Evolutionary conservation across 2,329 filamentous ascomycete species (phyloP).

Genomic region (Aspergillus ustus): DNA sequence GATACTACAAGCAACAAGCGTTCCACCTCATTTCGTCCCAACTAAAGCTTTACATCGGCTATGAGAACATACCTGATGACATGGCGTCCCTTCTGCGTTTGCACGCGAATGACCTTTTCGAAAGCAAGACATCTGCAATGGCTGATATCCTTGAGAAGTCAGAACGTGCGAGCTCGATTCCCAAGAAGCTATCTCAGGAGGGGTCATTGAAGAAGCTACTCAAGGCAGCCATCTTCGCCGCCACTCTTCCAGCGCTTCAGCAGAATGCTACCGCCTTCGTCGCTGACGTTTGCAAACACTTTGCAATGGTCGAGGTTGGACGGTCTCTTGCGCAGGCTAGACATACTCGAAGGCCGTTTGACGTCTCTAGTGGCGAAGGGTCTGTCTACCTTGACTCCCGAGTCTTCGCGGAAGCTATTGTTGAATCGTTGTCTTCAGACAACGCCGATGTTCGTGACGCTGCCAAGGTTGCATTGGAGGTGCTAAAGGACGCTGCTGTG

Average conservation of each 20-base stretch:
- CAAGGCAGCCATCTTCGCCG: conserved; percentile 85
- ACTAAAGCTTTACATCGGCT: conserved; percentile 86
- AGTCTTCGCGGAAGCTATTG: conserved; percentile 84
- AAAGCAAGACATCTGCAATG: conserved; percentile 72
- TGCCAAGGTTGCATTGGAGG: conserved; percentile 76
- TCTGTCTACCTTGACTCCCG: conserved; percentile 85
- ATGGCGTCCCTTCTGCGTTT: conserved; percentile 81
- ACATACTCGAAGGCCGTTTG: conserved; percentile 76
- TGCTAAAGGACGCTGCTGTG: conserved; percentile 75
- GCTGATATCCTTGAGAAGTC: conserved; percentile 71
- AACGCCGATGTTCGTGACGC: conserved; percentile 78
- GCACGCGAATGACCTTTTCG: conserved; percentile 83
- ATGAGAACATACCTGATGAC: conserved; percentile 87
- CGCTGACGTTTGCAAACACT: conserved; percentile 82
- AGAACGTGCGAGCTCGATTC: conserved; percentile 79
- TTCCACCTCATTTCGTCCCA: conserved; percentile 86
- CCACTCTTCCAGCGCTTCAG: conserved; percentile 79
- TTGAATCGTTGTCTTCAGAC: conserved; percentile 88
- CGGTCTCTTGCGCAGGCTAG: conserved; percentile 80
- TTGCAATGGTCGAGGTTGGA: conserved; percentile 87
- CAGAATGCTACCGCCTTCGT: conserved; percentile 76
- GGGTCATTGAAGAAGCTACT: conserved; percentile 80
- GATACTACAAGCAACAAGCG: conserved; percentile 91
- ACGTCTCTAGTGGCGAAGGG: conserved; percentile 84
- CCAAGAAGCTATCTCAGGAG: conserved; percentile 86